phyloP scores from a whole-genome alignment of 2,329 filamentous ascomycete species.

The Xenosphaeropsis pyriputrescens region DNA sequence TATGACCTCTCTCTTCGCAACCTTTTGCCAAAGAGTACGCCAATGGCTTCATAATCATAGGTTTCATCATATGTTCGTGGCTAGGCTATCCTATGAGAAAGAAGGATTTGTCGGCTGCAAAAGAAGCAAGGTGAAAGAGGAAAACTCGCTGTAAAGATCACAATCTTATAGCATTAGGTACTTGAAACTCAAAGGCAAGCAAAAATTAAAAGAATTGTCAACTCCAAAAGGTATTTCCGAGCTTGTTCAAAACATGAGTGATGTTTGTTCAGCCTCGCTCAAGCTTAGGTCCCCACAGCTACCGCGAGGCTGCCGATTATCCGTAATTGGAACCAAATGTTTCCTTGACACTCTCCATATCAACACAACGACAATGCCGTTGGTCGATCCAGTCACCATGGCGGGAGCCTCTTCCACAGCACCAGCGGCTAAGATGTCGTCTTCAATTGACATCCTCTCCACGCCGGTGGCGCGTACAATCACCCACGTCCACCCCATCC shows the following conservation, averaged over 20 bases:
- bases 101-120: background rate
- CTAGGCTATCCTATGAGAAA: too few species aligned
- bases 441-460: slow-evolving; percentile 16
- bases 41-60: too few species aligned
- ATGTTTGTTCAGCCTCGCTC: too few species aligned
- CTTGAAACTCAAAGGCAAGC: too few species aligned
- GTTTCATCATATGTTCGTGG: too few species aligned
- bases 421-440: slow-evolving; percentile 7
- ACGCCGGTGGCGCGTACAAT: slow-evolving; percentile 30
- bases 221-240: too few species aligned
- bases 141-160: too few species aligned
- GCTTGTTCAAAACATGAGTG: too few species aligned
- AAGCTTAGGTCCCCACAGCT: too few species aligned
- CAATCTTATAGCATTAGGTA: too few species aligned
- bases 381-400: slow-evolving; percentile 18
- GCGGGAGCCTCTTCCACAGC: slow-evolving; percentile 3
- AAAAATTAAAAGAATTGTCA: too few species aligned
- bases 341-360: background rate
- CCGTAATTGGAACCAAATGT: background rate
- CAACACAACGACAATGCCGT: slow-evolving; percentile 8
- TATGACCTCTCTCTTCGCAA: slow-evolving; percentile 88
- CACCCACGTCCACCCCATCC: slow-evolving; percentile 50
- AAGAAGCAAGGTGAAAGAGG: background rate
- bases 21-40: slow-evolving; percentile 38
- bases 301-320: too few species aligned